These are phyloP conservation scores for Sisymbrium irio DNA, from an alignment of 345 rosid genomes.

Conservation along the genomic window DNA sequence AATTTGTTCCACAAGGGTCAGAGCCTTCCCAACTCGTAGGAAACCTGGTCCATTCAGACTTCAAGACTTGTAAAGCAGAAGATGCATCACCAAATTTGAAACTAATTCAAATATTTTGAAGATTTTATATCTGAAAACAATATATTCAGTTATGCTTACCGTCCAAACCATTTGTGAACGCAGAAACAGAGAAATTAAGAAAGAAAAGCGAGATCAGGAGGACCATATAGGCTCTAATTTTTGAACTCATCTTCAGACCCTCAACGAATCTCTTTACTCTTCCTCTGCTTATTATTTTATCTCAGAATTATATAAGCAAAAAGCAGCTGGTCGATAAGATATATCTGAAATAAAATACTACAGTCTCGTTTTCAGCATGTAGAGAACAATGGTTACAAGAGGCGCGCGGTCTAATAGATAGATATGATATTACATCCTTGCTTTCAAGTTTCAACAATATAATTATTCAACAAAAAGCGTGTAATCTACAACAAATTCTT, in stretches of 20 bases:
- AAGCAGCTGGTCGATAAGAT: too few species aligned
- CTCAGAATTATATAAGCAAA: too few species aligned
- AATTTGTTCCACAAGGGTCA: conserved; percentile 70
- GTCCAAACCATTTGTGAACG: conserved; percentile 17
- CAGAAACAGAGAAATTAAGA: conserved; percentile 14
- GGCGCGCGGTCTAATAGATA: too few species aligned
- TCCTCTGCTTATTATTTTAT: background rate
- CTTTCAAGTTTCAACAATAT: too few species aligned
- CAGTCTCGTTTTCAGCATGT: too few species aligned
- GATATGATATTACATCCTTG: too few species aligned
- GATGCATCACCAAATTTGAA: conserved; percentile 40
- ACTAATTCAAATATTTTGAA: background rate
- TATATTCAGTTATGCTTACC: background rate
- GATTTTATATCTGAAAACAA: background rate
- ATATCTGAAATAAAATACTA: too few species aligned
- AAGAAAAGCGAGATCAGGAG: conserved; percentile 25
- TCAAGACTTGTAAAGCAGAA: conserved; percentile 40
- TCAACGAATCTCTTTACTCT: background rate
- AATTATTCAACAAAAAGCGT: too few species aligned
- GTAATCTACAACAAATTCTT: too few species aligned
- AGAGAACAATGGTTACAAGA: too few species aligned
- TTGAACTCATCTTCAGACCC: conserved; percentile 37
- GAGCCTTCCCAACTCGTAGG: conserved; percentile 61
- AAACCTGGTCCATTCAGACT: conserved; percentile 38
- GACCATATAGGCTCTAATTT: conserved; percentile 30